Base-by-base conservation (phyloP, 306 rosid species). In the Senna tora region DNA sequence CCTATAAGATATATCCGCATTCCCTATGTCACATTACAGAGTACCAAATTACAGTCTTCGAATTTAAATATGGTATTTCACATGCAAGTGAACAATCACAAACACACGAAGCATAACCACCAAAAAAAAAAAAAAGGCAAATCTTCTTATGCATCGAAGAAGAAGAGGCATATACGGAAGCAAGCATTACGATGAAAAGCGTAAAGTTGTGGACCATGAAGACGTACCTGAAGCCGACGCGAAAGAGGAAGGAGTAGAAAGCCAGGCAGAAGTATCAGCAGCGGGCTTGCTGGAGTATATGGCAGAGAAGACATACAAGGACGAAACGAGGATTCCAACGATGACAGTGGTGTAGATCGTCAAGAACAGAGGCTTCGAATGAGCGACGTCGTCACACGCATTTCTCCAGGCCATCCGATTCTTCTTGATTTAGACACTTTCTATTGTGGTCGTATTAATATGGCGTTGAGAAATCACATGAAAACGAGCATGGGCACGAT, bases 301-400 rank as follows among this genome's bases (percentile, higher is more conserved):
- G 47, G 95, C 89, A 8, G 95, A 86, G 83, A 91, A 86, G 71
- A 88, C 87, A 58, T 91, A 88, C 52, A 87, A 75, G 12, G 97
- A 81, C 1, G 97, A 86, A 68, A 91, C 72, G 12, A 88, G 76
- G 72, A 90, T 75, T 58, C 92, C 97, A 49, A 84, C 65, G 19
- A 88, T 45, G 15, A 91, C 86, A 38, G 83, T 74, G 13, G 86
- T 79, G 76, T 88, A 91, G 75, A 91, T 80, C 56, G 92, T 84
- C 38, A 88, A 72, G 77, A 91, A 91, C 50, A 91, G 79, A 69
- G 95, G 97, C 78, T 71, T 87, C 7, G 95, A 82, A 69, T 88
- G 79, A 30, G 72, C 69, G 42, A 86, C 83, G 12, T 88, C 90
- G 12, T 88, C 84, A 15, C 80, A 75, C 73, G 80, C 69, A 51